These are phyloP conservation scores for Ramularia collo-cygni DNA, from an alignment of 2,329 filamentous ascomycete genomes.

Conservation along the genomic window DNA sequence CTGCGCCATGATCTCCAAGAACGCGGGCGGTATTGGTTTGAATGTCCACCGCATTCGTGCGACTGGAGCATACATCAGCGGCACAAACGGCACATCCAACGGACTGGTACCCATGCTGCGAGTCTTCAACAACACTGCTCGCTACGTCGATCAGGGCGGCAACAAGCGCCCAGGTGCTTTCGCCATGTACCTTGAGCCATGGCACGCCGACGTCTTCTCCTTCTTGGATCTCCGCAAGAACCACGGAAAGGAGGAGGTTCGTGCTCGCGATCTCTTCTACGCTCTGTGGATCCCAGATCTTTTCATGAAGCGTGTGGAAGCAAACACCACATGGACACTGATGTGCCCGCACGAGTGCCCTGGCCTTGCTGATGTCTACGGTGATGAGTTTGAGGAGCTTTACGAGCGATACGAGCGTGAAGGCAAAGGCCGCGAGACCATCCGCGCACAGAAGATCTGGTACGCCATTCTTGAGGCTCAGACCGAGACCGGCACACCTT, in stretches of 20 bases:
- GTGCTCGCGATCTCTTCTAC: conserved; percentile 94
- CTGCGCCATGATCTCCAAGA: conserved; percentile 99
- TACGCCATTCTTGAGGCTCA: conserved; percentile 97
- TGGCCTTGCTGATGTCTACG: conserved; percentile 91
- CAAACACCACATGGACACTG: conserved; percentile 93
- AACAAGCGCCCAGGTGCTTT: conserved; percentile 99
- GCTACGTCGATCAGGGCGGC: conserved; percentile 97
- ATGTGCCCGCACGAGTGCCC: conserved; percentile 98
- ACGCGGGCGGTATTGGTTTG: conserved; percentile 93
- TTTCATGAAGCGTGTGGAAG: conserved; percentile 99
- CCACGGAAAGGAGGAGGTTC: conserved; percentile 96
- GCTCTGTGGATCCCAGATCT: conserved; percentile 97
- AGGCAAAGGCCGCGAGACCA: conserved; percentile 78
- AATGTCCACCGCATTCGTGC: conserved; percentile 96
- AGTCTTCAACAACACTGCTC: conserved; percentile 98
- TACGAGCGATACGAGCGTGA: conserved; percentile 86
- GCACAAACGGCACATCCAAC: conserved; percentile 97
- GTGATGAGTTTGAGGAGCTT: conserved; percentile 91
- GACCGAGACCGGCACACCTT: conserved; percentile 97
- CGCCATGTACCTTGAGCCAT: conserved; percentile 97
- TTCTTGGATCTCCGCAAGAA: conserved; percentile 98
- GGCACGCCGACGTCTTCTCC: conserved; percentile 96
- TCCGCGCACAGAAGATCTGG: conserved; percentile 99
- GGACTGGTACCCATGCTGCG: conserved; percentile 96
- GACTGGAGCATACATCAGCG: conserved; percentile 95